A percentile compares a stretch with the other conserved stretches of the same genome.
These are phyloP conservation scores for Pestalotiopsis fici DNA, from an alignment of 2,329 filamentous ascomycete genomes.

Conservation along the genomic window DNA sequence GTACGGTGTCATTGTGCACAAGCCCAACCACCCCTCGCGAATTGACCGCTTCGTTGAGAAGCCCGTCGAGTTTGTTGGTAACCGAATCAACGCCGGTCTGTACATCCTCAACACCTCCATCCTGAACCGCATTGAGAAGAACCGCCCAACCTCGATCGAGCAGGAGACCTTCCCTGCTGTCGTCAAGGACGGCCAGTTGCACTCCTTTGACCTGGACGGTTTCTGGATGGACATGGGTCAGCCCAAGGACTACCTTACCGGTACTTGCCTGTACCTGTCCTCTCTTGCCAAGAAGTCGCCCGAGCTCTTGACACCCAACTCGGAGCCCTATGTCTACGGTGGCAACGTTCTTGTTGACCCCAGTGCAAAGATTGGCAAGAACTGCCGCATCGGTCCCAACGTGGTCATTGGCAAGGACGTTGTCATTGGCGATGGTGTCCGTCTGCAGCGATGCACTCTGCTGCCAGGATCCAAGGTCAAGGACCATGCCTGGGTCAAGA, in stretches of 20 bases:
- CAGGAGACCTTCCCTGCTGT: conserved; percentile 98
- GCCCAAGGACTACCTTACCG: conserved; percentile 96
- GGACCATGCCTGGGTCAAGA: conserved; percentile 99
- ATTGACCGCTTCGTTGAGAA: conserved; percentile 99
- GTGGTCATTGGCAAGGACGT: conserved; percentile 94
- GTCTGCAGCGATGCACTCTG: conserved; percentile 89
- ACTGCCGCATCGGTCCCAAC: conserved; percentile 97
- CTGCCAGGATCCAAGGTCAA: conserved; percentile 91
- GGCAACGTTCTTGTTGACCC: conserved; percentile 96
- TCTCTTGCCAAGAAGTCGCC: conserved; percentile 88
- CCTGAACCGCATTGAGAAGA: conserved; percentile 85
- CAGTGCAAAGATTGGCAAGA: conserved; percentile 93
- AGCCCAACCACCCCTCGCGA: conserved; percentile 83
- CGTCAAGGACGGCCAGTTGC: conserved; percentile 83
- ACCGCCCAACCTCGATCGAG: conserved; percentile 92
- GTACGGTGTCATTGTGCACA: conserved; percentile 98
- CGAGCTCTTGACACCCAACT: conserved; percentile 74
- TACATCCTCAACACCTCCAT: conserved; percentile 96
- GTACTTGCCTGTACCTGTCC: conserved; percentile 94
- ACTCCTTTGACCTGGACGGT: conserved; percentile 94
- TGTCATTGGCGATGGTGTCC: conserved; percentile 89
- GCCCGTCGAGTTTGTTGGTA: conserved; percentile 96
- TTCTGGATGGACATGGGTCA: conserved; percentile 99
- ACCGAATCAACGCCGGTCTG: conserved; percentile 97
- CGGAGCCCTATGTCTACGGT: conserved; percentile 81